Evolutionary conservation across 1,139 yeast genomes (phyloP).

Genomic region (Debaryomycetaceae sp.): DNA sequence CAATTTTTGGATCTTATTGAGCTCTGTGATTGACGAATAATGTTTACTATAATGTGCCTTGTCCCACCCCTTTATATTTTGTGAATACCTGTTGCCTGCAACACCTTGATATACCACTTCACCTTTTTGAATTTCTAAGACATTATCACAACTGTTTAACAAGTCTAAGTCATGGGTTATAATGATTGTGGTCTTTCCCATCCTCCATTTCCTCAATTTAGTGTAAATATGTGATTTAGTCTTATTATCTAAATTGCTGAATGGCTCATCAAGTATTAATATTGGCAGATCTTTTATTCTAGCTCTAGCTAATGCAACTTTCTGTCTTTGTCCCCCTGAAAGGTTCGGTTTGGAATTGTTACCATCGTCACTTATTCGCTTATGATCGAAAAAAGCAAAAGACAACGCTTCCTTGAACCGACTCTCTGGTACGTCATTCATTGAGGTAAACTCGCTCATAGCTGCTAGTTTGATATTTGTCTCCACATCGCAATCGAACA

Average conservation of each 20-base stretch:
- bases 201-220: constrained; percentile 58
- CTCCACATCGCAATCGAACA: constrained; percentile 61
- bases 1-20: neutral
- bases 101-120: constrained; percentile 1
- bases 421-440: constrained; percentile 20
- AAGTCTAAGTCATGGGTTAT: constrained; percentile 74
- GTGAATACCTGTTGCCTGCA: neutral
- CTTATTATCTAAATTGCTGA: constrained; percentile 69
- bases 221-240: constrained; percentile 45
- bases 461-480: constrained; percentile 60
- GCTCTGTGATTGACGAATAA: neutral
- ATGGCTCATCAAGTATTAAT: constrained; percentile 78
- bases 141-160: constrained; percentile 52
- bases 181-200: constrained; percentile 68
- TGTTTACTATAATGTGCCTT: neutral
- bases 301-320: constrained; percentile 82
- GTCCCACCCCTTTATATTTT: neutral
- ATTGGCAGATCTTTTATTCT: constrained; percentile 67
- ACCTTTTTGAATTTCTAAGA: constrained; percentile 61
- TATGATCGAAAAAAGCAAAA: constrained; percentile 48
- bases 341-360: constrained; percentile 48
- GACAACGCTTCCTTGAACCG: constrained; percentile 45
- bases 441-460: constrained; percentile 17
- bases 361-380: constrained; percentile 57
- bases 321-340: constrained; percentile 93